Percentiles rank a stretch among this genome's conserved stretches.
phyloP scores from a whole-genome alignment of 345 rosid genomes.

The Lepidium africanum region DNA sequence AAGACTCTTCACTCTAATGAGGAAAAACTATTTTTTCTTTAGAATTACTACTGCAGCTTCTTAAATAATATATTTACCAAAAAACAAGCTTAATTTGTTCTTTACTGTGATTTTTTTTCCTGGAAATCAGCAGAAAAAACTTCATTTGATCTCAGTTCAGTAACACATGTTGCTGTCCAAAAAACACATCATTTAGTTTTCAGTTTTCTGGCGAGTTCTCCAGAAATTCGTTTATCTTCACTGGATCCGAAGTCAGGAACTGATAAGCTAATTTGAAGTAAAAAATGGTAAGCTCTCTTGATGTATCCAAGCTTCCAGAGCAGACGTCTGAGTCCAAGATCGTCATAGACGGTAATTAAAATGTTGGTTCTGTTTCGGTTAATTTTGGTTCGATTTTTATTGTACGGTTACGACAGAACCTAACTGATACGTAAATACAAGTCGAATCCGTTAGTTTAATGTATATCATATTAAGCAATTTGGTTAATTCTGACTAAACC shows the following conservation, averaged over 20 bases:
- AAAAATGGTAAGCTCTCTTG: conserved; percentile 13
- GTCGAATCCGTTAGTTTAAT: not conserved
- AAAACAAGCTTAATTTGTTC: not conserved
- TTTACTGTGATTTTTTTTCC: not conserved
- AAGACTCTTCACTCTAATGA: too few species aligned
- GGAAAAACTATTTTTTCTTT: too few species aligned
- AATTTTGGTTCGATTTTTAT: not conserved
- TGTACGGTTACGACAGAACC: not conserved
- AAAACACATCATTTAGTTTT: not conserved
- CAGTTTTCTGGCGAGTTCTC: not conserved
- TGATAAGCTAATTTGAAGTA: not conserved
- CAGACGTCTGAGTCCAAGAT: conserved; percentile 10
- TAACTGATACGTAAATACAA: too few species aligned
- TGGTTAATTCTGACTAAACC: not conserved
- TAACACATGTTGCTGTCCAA: not conserved
- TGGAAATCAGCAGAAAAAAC: not conserved
- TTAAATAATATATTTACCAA: not conserved
- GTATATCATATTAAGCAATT: not conserved
- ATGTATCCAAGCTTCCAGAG: conserved; percentile 6
- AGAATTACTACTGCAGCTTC: not conserved
- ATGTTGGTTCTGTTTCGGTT: not conserved
- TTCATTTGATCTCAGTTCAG: not conserved
- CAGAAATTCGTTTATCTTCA: not conserved
- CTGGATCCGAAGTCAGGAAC: not conserved
- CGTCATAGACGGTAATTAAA: conserved; percentile 13